Evolutionary conservation across 352 stramenopile genomes (phyloP), one percentile per base, ranked within the genome.

Genomic region (Hyphochytrium catenoides): DNA sequence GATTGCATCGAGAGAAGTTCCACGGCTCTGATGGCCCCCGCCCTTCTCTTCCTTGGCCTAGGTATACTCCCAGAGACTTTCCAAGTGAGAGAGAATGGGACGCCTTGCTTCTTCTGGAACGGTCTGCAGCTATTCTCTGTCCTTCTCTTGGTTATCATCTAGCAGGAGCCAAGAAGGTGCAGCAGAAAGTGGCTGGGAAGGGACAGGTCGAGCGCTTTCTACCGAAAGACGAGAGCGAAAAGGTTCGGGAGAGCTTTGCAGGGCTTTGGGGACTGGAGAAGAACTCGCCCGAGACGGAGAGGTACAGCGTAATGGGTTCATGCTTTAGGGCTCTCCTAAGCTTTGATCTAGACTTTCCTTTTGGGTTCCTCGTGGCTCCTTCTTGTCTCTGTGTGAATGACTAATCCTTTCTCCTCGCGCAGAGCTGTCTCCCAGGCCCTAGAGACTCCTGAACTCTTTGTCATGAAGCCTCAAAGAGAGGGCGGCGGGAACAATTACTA

Each of bases 401-500:
- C n/a, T n/a, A n/a, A n/a, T n/a, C n/a, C n/a, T n/a, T n/a, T n/a
- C n/a, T n/a, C n/a, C n/a, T n/a, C n/a, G n/a, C n/a, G n/a, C n/a
- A n/a, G n/a, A 6, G 73, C 57, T 16, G 46, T 74, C 1, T 39
- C 47, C 20, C 47, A 67, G 8, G 67, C 72, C 1, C 37, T 77
- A 11, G 42, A 57, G 4, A 30, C 54, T 29, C 57, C 58, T 0
- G 48, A 54, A 8, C 66, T 57, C 4, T 97, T 76, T 47, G 90
- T 98, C 11, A 51, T 97, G 17, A 98, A 97, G 62, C 90, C 89
- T 2, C 90, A 98, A 62, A 79, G 90, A 17, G 90, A 98, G 54
- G 90, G 90, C 15, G 89, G 90, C 37, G 90, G 90, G 18, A 95
- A 97, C 55, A 97, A 97, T 43, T 58, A 94, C 31, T 98, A 96